Evolutionary conservation across 2,329 filamentous ascomycete species (phyloP), one percentile per base, ranked within the genome.

Genomic region (Trichoderma sp.): DNA sequence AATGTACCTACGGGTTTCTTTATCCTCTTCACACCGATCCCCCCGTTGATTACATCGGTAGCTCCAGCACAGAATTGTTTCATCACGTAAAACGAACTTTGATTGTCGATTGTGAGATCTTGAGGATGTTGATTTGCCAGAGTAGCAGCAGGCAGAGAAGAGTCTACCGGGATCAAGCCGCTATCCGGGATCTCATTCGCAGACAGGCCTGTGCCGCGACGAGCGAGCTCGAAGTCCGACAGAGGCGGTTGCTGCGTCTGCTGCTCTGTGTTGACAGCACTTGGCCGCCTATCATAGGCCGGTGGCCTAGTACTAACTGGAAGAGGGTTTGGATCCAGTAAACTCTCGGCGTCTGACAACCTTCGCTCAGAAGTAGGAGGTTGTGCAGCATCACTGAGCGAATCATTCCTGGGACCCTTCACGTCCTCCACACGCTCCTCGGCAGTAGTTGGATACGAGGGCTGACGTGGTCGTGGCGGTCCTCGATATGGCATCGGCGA

Each of bases 61-160:
- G 86, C 86, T 1, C 86, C 86, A 24, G 83, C 81, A 55, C 86
- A 88, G 72, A 88, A 87, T 1, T 85, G 86, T 67, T 85, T 87
- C 47, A 84, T 78, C 11, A 83, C 77, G 61, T 85, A 83, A 71
- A 87, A 87, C 0, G 86, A 87, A 72, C 85, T 86, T 11, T 77
- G 71, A 2, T 74, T 70, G 11, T 77, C 81, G 43, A 88, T 85
- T 6, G 73, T 80, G 72, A 81, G 83, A 57, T 84, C 82, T 19
- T 64, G 68, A 6, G 37, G 68, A 31, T 43, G 59, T 19, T 66
- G 58, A 29, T 63, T 71, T 11, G 68, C 40, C 5, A 63, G n/a
- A 27, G 27, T 31, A 49, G 63, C 35, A 21, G 24, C 33, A 49
- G 56, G 40, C 2, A 29, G 27, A 21, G 27, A 43, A n/a, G 21